Base-by-base conservation (phyloP, 352 stramenopile species). In the Globisporangium cederbergense region DNA sequence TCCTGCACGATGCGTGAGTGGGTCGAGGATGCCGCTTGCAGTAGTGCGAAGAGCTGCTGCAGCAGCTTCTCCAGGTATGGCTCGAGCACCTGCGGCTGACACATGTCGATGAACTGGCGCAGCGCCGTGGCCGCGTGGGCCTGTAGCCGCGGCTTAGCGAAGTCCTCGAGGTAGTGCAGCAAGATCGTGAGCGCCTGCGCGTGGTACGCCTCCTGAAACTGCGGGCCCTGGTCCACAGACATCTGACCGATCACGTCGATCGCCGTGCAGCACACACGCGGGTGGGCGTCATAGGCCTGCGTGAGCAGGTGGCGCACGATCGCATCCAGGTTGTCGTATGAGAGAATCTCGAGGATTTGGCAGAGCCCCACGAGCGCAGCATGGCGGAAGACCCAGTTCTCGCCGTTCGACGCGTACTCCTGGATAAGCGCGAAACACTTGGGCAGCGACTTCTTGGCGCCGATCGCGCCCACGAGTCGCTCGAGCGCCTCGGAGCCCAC, bases 61-160 rank as follows among this genome's bases (percentile, higher is more conserved):
- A 95, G 72, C 47, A 93, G 70, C 52, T 81, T 78, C 54, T 95
- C 84, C 55, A 95, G 56, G 62, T 95, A 93, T 34, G 84, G 83
- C 55, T 80, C 74, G 20, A 95, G 70, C 38, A 91, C 65, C 42
- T 83, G 65, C 0, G 75, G 74, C 36, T 78, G 73, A 58, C 86
- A 93, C 77, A 91, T 89, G 60, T 95, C 84, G 67, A 95, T 84
- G 49, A 95, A 95, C 65, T 95, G 82, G 16, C 84, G 83, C 30
- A 95, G 64, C 38, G 86, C 79, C 10, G 85, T 91, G 10, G 85
- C 83, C 0, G 86, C 77, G 50, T 95, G 84, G 13, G 86, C 82
- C 60, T 93, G 86, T 2, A 95, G 75, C 2, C 83, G 78, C 32
- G 83, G 81, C 55, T 79, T 81, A 38, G 71, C 70, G 22, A 70